These are phyloP conservation scores for Fusarium devonianum DNA, from an alignment of 2,329 filamentous ascomycete species.

Conservation along the genomic window DNA sequence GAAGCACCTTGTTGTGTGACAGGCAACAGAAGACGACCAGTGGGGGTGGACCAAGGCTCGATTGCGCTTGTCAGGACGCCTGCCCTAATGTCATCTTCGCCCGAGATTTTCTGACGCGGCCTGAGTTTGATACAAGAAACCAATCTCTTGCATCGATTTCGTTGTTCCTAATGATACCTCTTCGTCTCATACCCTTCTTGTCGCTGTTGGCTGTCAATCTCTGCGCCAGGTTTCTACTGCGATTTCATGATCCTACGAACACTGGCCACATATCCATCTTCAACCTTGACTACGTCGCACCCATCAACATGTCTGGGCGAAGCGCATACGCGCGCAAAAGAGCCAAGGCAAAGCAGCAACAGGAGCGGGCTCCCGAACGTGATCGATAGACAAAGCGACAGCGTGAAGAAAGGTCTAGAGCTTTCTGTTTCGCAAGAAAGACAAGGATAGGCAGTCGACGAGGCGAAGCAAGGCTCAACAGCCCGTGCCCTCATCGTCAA, in stretches of 20 bases:
- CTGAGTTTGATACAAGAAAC: too few relatives aligned
- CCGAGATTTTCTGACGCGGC: too few relatives aligned
- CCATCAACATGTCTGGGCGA: conserved; percentile 59
- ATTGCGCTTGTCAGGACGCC: background rate
- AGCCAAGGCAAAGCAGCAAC: conserved; percentile 56
- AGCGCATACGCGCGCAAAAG: conserved; percentile 67
- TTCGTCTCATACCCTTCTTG: background rate
- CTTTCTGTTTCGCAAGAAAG: conserved; percentile 59
- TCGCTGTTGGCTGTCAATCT: too few relatives aligned
- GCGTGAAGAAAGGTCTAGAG: conserved; percentile 61
- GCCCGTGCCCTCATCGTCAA: conserved; percentile 28
- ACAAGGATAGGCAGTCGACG: too few relatives aligned
- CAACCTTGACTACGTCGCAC: background rate
- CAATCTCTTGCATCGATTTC: background rate
- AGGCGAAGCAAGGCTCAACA: too few relatives aligned
- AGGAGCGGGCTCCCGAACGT: conserved; percentile 58
- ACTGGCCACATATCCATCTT: background rate
- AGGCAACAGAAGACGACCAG: conserved; percentile 6
- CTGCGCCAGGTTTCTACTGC: background rate
- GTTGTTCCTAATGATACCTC: background rate
- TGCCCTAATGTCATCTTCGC: too few relatives aligned
- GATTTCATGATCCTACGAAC: background rate
- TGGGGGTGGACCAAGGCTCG: conserved; percentile 11
- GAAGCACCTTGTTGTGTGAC: too few relatives aligned
- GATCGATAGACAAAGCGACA: conserved; percentile 64